Base-by-base conservation (phyloP, 495 filamentous ascomycete species). In the Lepraria neglecta region DNA sequence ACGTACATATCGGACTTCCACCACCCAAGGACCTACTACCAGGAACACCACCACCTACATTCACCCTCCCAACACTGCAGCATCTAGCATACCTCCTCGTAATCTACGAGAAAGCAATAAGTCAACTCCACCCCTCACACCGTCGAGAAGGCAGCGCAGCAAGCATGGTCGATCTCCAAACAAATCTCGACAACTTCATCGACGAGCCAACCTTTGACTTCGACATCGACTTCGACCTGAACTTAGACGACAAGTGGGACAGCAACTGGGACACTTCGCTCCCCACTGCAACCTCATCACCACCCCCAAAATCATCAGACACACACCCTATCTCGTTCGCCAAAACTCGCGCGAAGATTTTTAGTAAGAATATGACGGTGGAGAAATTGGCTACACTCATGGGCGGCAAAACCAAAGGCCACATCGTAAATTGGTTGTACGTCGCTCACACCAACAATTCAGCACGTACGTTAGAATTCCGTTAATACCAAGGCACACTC, bases 401-500 rank as follows among this genome's bases (percentile, higher is more conserved):
- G 60, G 40, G 31, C 40, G 60, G 47, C 28, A 53, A n/a, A 9
- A 17, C 28, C 0, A 60, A 44, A 5, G 14, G 15, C 1, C n/a
- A 17, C 31, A 31, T 61, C 14, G 56, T 65, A 0, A 65, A 68
- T 17, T 67, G 61, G 58, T 54, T 24, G 6, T 61, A 63, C 9
- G 5, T 60, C 1, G 61, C 61, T 7, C 61, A 45, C 0, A 60
- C 38, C 9, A 24, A 44, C 1, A 47, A 24, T 0, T 12, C 28
- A 4, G 47, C 66, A 0, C 53, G 57, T 3, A 68, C 60, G 0
- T 0, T 79, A 45, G 76, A 80, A 64, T 79, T 80, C 64, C 69
- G 76, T 17, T 72, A 77, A 51, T 73, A 73, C 17, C 66, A 44
- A 9, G 76, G 76, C 3, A 64, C 69, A 0, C 61, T 79, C 3